Conservation (phyloP, 306 rosid genomes). For the Cyamopsis tetragonoloba region DNA sequence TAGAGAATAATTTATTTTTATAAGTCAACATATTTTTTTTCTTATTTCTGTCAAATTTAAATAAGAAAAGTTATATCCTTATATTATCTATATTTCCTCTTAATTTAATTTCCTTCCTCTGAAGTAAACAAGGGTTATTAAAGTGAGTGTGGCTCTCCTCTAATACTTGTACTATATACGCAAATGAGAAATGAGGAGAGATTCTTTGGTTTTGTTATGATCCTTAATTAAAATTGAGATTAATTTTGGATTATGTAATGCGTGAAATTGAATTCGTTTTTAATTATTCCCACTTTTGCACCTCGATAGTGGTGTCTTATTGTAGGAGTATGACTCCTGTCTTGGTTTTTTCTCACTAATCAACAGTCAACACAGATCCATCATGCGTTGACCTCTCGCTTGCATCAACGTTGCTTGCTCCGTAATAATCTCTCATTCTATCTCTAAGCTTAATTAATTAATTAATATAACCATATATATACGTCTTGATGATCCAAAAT, state of each 20-base stretch:
- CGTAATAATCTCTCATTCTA: constrained; percentile 19
- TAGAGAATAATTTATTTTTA: no score
- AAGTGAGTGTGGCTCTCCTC: no score
- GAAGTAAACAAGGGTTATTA: no score
- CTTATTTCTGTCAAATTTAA: no score
- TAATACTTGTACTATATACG: constrained; percentile 11
- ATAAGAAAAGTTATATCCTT: no score
- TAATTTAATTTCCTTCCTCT: no score
- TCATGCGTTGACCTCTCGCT: neutral
- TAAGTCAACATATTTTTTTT: no score
- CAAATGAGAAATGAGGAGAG: constrained; percentile 13
- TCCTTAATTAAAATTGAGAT: neutral
- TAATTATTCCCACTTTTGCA: neutral
- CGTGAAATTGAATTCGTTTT: neutral
- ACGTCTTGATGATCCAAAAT: no score
- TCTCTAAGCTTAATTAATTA: no score
- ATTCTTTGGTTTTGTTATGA: constrained; percentile 26
- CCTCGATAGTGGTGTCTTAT: neutral
- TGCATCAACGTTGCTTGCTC: neutral
- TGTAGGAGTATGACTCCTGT: constrained; percentile 12
- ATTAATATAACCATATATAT: no score
- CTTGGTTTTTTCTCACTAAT: neutral
- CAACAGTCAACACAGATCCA: neutral
- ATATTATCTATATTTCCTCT: no score
- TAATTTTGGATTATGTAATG: neutral